phyloP scores from a whole-genome alignment of 129 eudicot species.

The Chrysanthemum makinoi region DNA sequence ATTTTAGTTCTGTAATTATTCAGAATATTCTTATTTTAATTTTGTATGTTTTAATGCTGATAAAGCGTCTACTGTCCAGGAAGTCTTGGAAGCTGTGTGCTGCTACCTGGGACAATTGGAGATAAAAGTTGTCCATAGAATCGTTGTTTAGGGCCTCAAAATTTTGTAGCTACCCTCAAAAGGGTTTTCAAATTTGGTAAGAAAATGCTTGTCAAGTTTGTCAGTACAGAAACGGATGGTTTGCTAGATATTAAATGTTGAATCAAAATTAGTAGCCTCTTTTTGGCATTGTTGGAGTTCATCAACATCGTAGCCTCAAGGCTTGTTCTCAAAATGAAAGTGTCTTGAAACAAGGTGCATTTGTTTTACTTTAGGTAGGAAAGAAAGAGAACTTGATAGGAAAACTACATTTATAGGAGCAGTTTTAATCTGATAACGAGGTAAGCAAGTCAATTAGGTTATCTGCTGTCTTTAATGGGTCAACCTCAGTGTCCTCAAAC shows the following conservation, averaged over 20 bases:
- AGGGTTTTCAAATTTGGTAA: constrained; percentile 28
- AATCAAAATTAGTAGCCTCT: constrained; percentile 12
- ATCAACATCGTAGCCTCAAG: neutral
- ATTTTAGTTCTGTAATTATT: neutral
- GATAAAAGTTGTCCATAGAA: constrained; percentile 26
- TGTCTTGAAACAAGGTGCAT: neutral
- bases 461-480: too few species aligned
- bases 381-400: too few species aligned
- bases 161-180: constrained; percentile 31
- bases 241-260: constrained; percentile 19
- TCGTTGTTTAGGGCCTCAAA: constrained; percentile 14
- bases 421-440: too few species aligned
- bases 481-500: too few species aligned
- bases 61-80: constrained; percentile 7
- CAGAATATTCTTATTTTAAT: too few species aligned
- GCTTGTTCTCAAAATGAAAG: neutral
- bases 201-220: constrained; percentile 27
- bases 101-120: constrained; percentile 16
- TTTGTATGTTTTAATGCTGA: neutral
- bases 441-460: too few species aligned
- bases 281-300: neutral
- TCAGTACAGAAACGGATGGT: constrained; percentile 8
- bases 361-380: neutral
- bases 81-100: constrained; percentile 15
- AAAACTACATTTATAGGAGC: too few species aligned